Evolutionary conservation across 768 basidiomycete genomes (phyloP).

Genomic region (Clitopilus hobsonii): DNA sequence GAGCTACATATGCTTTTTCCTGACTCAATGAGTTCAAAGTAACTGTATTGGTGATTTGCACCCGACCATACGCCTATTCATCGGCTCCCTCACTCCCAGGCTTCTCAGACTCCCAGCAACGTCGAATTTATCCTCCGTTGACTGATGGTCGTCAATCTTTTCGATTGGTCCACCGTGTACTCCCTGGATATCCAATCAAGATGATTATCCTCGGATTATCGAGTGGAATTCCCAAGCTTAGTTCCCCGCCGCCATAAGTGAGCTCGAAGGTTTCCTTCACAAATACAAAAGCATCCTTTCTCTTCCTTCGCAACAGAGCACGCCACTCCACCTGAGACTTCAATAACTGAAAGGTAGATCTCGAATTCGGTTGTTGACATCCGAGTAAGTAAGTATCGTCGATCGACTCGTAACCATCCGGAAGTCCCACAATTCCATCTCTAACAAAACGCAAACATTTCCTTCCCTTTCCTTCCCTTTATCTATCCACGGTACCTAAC

Average conservation of each 20-base stretch:
- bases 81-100: neutral
- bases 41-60: too few species aligned
- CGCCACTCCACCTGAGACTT: neutral
- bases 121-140: neutral
- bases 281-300: neutral
- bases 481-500: neutral
- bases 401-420: neutral
- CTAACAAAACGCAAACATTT: neutral
- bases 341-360: too few species aligned
- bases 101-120: neutral
- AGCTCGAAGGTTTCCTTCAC: too few species aligned
- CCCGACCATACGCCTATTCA: neutral
- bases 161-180: too few species aligned
- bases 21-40: too few species aligned
- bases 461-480: neutral
- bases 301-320: neutral
- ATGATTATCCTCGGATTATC: too few species aligned
- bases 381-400: too few species aligned
- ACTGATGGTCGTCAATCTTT: neutral
- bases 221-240: too few species aligned
- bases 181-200: too few species aligned
- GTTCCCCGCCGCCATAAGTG: too few species aligned
- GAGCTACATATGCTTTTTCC: too few species aligned
- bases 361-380: too few species aligned
- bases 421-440: neutral